Percentiles rank a stretch among this genome's conserved stretches.
These are phyloP conservation scores for Starmerella davenportii DNA, from an alignment of 805 yeast species.

Conservation along the genomic window DNA sequence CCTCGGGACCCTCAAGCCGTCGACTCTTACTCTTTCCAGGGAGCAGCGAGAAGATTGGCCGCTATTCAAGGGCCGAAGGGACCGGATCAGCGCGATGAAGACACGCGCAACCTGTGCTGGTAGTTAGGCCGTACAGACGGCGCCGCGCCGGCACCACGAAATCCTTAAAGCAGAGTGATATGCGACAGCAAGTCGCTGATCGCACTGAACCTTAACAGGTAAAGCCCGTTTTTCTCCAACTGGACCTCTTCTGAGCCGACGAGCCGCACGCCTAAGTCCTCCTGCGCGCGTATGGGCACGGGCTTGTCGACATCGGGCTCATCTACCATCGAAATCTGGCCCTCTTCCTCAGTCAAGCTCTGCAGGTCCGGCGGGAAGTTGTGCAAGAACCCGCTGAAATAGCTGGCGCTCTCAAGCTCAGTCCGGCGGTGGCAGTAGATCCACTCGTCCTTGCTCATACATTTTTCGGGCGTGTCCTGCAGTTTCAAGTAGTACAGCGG, in stretches of 20 bases:
- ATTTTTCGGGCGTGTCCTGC: slow-evolving; percentile 17
- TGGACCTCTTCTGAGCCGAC: slow-evolving; percentile 35
- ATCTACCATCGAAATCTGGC: slow-evolving; percentile 45
- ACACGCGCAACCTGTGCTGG: too few species aligned
- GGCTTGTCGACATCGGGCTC: slow-evolving; percentile 60
- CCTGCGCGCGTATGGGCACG: slow-evolving; percentile 50
- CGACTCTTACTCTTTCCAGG: too few species aligned
- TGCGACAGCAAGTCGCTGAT: slow-evolving; percentile 20
- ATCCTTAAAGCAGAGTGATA: too few species aligned
- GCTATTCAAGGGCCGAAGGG: too few species aligned
- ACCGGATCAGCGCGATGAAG: too few species aligned
- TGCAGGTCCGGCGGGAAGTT: slow-evolving; percentile 53
- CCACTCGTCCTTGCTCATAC: slow-evolving; percentile 13
- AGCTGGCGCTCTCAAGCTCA: slow-evolving; percentile 42
- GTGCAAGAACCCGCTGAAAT: slow-evolving; percentile 46
- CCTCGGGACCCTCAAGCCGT: too few species aligned
- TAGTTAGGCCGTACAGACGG: too few species aligned
- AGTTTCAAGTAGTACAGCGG: slow-evolving; percentile 30
- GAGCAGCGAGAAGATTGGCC: too few species aligned
- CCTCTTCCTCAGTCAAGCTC: slow-evolving; percentile 56
- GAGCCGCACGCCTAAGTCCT: slow-evolving; percentile 25
- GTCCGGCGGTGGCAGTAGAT: slow-evolving; percentile 31
- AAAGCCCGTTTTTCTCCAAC: slow-evolving; percentile 45
- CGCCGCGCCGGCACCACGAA: too few species aligned
- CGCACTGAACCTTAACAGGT: slow-evolving; percentile 51